Base-by-base conservation (phyloP, 805 yeast genomes). In the Wickerhamomyces ciferrii region DNA sequence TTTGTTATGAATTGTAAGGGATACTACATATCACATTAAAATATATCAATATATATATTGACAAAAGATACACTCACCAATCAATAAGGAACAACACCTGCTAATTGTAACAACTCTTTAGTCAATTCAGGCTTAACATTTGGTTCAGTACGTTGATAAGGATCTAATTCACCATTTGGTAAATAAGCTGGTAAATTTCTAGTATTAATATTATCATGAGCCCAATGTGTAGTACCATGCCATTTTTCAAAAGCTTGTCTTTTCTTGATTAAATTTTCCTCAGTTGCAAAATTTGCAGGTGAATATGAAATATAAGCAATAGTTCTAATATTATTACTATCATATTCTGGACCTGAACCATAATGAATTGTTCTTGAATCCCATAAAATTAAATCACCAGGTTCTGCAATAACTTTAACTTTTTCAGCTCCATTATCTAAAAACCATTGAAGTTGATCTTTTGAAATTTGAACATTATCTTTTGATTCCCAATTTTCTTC, bases 371-470 rank as follows among this genome's bases (percentile, higher is more conserved):
- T 47, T 54, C 68, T 55, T 10, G 69, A 64, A 46, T 64, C 69
- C 69, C 69, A 65, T 5, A 65, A 31, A 34, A 66, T 61, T 44
- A 65, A 48, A 49, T 66, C 70, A 39, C 70, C 70, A 7, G 67
- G 63, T 45, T 63, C 65, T 32, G 58, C 62, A 15, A 56, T 49
- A 5, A 65, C 49, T 51, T 62, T 65, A 32, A 57, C 31, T 36
- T 56, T 55, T 41, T 64, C 61, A 42, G 61, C 55, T 17, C 65
- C 66, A 27, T 53, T 50, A 15, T 48, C 53, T 18, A 49, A 37
- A 39, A 63, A 62, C 66, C 65, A 62, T 43, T 58, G 44, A 24
- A 60, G 25, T 24, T 59, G 53, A 40, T 57, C 60, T 15, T 48
- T 43, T 4, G 59, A 37, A 4, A 65, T 31, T 8, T n/a, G 19